Percentiles rank a stretch among this genome's conserved stretches.
These are phyloP conservation scores for Exophiala lecanii-corni DNA, from an alignment of 2,329 filamentous ascomycete species.

Conservation along the genomic window DNA sequence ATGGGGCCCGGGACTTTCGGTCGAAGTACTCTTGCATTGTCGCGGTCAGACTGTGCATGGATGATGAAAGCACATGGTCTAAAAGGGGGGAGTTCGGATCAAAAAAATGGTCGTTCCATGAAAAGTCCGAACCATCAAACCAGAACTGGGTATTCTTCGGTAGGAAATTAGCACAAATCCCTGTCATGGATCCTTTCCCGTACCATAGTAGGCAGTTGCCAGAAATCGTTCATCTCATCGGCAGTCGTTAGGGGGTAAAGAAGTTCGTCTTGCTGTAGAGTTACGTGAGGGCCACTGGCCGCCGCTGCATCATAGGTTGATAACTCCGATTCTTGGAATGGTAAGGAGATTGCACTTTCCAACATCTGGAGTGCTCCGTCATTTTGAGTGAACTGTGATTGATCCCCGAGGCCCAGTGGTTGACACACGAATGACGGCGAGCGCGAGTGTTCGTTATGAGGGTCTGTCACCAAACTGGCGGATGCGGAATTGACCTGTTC, in stretches of 20 bases:
- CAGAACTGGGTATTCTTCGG: conserved; percentile 12
- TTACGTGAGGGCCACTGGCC: conserved; percentile 5
- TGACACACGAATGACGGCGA: too few relatives aligned
- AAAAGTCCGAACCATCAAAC: conserved; percentile 11
- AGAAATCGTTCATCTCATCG: conserved; percentile 10
- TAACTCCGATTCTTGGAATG: neutral
- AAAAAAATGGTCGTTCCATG: conserved; percentile 7
- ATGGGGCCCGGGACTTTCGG: conserved; percentile 11
- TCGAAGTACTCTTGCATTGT: conserved; percentile 19
- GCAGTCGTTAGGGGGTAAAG: conserved; percentile 8
- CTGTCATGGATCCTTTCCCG: too few relatives aligned
- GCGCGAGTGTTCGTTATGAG: too few relatives aligned
- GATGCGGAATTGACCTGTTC: too few relatives aligned
- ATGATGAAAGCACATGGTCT: conserved; percentile 10
- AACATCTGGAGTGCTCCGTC: too few relatives aligned
- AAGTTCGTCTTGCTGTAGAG: conserved; percentile 3
- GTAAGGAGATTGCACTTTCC: neutral
- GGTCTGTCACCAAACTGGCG: too few relatives aligned
- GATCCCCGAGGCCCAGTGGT: too few relatives aligned
- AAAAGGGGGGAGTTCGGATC: conserved; percentile 7
- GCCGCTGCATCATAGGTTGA: too few relatives aligned
- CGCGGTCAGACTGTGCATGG: conserved; percentile 6
- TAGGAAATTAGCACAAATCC: too few relatives aligned
- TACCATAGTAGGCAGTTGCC: conserved; percentile 12
- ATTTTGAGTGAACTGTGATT: too few relatives aligned